These are phyloP conservation scores for Asterella californica DNA, from an alignment of 225 moss, liverwort and hornwort species.

Conservation along the genomic window DNA sequence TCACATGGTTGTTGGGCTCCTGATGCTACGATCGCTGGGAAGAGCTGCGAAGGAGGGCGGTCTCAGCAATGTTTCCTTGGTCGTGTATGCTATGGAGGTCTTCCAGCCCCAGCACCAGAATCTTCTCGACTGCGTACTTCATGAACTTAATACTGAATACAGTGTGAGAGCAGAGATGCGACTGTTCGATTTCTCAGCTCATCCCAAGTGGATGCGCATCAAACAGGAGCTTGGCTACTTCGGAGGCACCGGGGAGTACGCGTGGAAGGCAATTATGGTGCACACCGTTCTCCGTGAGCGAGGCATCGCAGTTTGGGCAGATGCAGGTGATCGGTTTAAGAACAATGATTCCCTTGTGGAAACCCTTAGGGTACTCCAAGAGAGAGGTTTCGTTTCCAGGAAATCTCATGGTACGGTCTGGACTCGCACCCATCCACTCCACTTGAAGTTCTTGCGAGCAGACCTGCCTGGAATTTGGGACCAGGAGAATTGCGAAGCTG, in stretches of 20 bases:
- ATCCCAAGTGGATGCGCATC: conserved; percentile 59
- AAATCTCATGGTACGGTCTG: conserved; percentile 31
- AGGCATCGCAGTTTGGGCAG: conserved; percentile 59
- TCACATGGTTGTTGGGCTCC: conserved; percentile 38
- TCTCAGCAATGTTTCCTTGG: conserved; percentile 40
- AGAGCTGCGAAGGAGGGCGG: conserved; percentile 39
- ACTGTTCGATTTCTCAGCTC: conserved; percentile 40
- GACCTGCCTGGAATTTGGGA: conserved; percentile 41
- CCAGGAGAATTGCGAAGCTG: conserved; percentile 51
- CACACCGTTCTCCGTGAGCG: conserved; percentile 48
- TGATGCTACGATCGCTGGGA: conserved; percentile 54
- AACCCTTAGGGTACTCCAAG: conserved; percentile 43
- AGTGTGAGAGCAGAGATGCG: conserved; percentile 44
- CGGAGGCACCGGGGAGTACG: conserved; percentile 66
- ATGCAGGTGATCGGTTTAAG: conserved; percentile 56
- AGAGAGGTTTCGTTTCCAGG: conserved; percentile 40
- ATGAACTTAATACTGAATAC: conserved; percentile 30
- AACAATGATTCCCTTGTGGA: conserved; percentile 22
- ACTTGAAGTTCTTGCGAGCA: conserved; percentile 53
- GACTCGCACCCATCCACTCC: conserved; percentile 45
- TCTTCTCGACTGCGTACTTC: conserved; percentile 40
- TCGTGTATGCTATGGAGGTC: conserved; percentile 54
- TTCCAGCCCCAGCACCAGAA: conserved; percentile 24
- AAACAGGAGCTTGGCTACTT: conserved; percentile 40
- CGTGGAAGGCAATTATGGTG: conserved; percentile 66